Evolutionary conservation across 192 early-diverging fungal species (phyloP).

Genomic region (Coemansia asiatica): DNA sequence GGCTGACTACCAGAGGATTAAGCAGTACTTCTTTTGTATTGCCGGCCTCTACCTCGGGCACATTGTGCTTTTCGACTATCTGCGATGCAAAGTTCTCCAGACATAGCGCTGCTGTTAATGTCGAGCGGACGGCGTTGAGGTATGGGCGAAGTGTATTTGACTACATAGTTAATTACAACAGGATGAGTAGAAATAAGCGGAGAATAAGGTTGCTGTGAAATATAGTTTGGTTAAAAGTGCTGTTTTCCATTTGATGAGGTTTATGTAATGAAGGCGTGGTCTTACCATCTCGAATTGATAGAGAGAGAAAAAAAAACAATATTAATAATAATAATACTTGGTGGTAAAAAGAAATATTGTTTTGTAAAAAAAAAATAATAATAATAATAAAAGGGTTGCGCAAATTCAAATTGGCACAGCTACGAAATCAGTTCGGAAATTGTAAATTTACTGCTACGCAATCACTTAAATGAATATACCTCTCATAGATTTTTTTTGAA

Average conservation of each 20-base stretch:
- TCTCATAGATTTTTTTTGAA: too few species aligned
- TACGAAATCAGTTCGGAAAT: too few species aligned
- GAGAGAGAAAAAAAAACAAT: neutral
- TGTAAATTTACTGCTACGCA: too few species aligned
- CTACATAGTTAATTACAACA: constrained; percentile 62
- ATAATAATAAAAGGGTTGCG: too few species aligned
- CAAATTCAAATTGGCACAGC: too few species aligned
- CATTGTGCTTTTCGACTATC: constrained; percentile 96
- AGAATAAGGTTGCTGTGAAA: neutral
- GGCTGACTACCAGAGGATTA: constrained; percentile 81
- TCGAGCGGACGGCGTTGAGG: constrained; percentile 88
- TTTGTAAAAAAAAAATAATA: too few species aligned
- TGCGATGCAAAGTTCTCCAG: constrained; percentile 98
- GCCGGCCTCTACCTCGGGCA: constrained; percentile 91
- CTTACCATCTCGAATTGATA: neutral
- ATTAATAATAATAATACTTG: too few species aligned
- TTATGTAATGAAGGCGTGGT: too few species aligned
- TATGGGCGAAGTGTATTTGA: constrained; percentile 97
- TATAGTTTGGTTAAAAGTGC: too few species aligned
- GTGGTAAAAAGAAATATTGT: too few species aligned
- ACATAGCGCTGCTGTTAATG: constrained; percentile 91
- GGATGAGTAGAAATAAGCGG: neutral
- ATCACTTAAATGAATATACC: too few species aligned
- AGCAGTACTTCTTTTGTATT: constrained; percentile 80
- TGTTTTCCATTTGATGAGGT: neutral